Evolutionary conservation across 352 stramenopile species (phyloP), one percentile per base, ranked within the genome.

Genomic region (Thalassiosira mediterranea): DNA sequence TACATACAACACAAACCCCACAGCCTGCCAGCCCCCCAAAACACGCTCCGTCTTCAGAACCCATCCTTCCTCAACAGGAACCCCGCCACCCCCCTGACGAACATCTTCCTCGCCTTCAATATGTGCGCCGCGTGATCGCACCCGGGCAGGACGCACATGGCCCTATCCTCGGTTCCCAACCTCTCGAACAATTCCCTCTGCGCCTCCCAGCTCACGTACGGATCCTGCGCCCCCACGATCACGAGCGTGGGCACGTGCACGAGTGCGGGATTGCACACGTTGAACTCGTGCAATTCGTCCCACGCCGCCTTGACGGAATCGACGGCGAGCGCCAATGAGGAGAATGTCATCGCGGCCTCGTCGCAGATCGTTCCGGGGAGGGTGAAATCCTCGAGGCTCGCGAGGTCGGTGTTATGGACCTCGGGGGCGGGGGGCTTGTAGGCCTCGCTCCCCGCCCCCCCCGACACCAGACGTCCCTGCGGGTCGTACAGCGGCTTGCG

Each of bases 321-420:
- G 21, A 69, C 66, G 5, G 74, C 10, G n/a, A 93, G 61, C 7
- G 87, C 87, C 10, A 85, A 74, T 46, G 83, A 57, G 13, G 83
- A 79, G 66, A 91, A 93, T 17, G 64, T 34, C 4, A 58, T 28
- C 8, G 87, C 87, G 2, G 87, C 61, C 58, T 86, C 75, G 26
- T 78, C 81, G n/a, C 76, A 75, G 29, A 93, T 90, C 0, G 69
- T 84, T n/a, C 85, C 88, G 40, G 89, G 81, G 8, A 91, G 68
- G 10, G 88, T 93, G 71, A 93, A 93, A 64, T 93, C 88, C 71
- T 93, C 88, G 25, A 93, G 68, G 17, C 82, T 70, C 10, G 56
- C 68, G 64, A 88, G 58, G 15, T 79, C 84, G 0, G 73, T 86
- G 56, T 90, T 91, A 11, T 38, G 28, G 10, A 72, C 53, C 21